Base-by-base conservation (phyloP, 768 basidiomycete genomes). In the Asterophora parasitica region DNA sequence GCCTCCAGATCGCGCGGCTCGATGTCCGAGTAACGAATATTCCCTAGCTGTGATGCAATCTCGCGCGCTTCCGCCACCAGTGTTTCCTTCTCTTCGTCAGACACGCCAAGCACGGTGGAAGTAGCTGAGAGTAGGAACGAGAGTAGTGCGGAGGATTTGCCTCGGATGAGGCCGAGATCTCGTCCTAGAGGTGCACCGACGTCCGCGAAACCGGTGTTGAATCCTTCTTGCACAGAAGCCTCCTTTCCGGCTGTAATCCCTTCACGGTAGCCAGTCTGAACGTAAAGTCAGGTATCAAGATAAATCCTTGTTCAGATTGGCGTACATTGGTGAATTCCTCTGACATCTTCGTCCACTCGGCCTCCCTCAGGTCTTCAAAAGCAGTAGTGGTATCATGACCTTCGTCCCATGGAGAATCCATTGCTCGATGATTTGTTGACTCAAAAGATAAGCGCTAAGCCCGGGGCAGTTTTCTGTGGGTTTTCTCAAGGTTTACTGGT, bases 181-280 rank as follows among this genome's bases (percentile, higher is more conserved):
- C 83, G 79, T 0, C 93, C 92, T 12, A 87, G 65, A 0, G 88
- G 86, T 2, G 75, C 82, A 1, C 92, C 90, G 8, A 81, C 70
- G 11, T 67, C 63, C 0, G 83, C 82, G 58, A 91, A 97, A 1
- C 90, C 92, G 3, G 74, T 69, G 65, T 99, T 91, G 59, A 99
- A 98, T 0, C 95, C 95, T 53, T 82, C 72, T 59, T 99, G 95
- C 1, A 97, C 74, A 2, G 83, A 83, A 0, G 78, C 73, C 62
- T 94, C 87, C 63, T 97, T 98, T 3, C 95, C 95, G 4, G 85
- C 82, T 0, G 84, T 88, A 57, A 98, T 95, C 5, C 95, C 95
- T 67, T 97, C 94, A n/a, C 95, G 82, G 60, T 97, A 97, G 2
- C 95, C 95, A 13, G 82, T 82, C 95, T 96, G 41, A 2, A 37